Conservation (phyloP, 2,329 filamentous ascomycete species). For the Exophiala alcalophila region DNA sequence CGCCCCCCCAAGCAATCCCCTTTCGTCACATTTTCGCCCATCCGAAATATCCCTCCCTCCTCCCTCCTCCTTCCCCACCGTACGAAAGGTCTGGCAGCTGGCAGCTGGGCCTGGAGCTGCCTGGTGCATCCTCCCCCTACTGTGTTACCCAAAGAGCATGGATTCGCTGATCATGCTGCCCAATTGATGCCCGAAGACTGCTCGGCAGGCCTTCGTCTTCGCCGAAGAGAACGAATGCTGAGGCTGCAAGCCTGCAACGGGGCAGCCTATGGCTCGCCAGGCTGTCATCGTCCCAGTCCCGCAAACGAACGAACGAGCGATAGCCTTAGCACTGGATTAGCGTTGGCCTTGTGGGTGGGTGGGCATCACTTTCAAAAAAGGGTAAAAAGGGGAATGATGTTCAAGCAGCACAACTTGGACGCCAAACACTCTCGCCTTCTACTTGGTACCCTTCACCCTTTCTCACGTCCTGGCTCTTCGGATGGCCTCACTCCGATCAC, state of each 20-base stretch:
- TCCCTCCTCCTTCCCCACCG: constrained; percentile 1
- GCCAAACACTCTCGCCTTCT: neutral
- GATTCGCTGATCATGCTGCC: constrained; percentile 15
- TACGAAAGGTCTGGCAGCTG: constrained; percentile 1
- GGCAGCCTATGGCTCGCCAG: no score
- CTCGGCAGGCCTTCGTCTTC: constrained; percentile 1
- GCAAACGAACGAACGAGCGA: no score
- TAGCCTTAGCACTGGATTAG: no score
- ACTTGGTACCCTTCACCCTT: neutral
- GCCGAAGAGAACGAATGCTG: no score
- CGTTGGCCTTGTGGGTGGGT: no score
- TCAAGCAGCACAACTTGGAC: neutral
- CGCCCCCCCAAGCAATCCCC: constrained; percentile 7
- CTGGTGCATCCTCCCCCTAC: neutral
- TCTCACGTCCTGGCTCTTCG: neutral
- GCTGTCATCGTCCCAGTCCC: no score
- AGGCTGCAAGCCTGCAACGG: no score
- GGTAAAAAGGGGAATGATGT: constrained; percentile 9
- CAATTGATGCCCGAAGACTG: constrained; percentile 11
- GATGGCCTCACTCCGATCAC: constrained; percentile 1
- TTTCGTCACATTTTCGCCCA: constrained; percentile 3
- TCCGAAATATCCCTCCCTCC: constrained; percentile 2
- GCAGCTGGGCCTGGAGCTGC: no score
- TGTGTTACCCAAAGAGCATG: constrained; percentile 4
- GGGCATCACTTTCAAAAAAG: constrained; percentile 9